Evolutionary conservation across 1,139 yeast genomes (phyloP).

Genomic region (Magnusiomyces starmeri): DNA sequence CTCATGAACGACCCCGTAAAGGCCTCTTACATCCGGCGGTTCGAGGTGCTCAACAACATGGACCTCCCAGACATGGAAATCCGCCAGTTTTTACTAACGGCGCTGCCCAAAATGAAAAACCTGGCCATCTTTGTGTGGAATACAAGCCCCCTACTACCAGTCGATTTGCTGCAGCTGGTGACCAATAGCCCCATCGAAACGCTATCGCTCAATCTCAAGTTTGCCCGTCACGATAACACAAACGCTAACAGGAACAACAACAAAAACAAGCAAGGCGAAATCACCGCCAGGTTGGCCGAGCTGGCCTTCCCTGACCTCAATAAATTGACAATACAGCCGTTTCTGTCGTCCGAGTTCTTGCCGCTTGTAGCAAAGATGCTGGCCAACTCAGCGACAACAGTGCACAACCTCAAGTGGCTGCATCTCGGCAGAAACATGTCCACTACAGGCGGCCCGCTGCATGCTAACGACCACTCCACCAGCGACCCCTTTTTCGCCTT

Average conservation of each 20-base stretch:
- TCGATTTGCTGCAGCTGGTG: conserved; percentile 18
- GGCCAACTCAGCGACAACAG: conserved; percentile 16
- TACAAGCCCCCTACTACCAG: conserved; percentile 22
- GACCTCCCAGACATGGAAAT: conserved; percentile 25
- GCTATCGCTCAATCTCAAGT: conserved; percentile 19
- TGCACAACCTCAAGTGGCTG: conserved; percentile 14
- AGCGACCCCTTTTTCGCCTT: conserved; percentile 18
- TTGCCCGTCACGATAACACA: conserved; percentile 4
- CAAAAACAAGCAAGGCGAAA: background rate
- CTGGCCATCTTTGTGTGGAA: conserved; percentile 21
- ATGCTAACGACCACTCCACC: background rate
- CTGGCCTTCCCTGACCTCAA: conserved; percentile 17
- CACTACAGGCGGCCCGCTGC: background rate
- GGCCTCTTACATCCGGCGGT: conserved; percentile 18
- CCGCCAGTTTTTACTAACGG: conserved; percentile 14
- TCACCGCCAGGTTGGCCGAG: background rate
- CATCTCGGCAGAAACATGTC: conserved; percentile 18
- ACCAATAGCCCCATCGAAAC: conserved; percentile 15
- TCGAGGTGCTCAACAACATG: conserved; percentile 22
- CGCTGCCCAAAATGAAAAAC: conserved; percentile 19
- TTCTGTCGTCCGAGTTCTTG: conserved; percentile 16
- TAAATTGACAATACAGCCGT: conserved; percentile 21
- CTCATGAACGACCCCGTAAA: conserved; percentile 12
- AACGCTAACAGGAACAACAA: background rate
- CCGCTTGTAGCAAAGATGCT: conserved; percentile 19